A percentile compares a stretch with the other conserved stretches of the same genome.
Evolutionary conservation across 2,329 filamentous ascomycete genomes (phyloP).

Genomic region (Tolypocladium paradoxum): DNA sequence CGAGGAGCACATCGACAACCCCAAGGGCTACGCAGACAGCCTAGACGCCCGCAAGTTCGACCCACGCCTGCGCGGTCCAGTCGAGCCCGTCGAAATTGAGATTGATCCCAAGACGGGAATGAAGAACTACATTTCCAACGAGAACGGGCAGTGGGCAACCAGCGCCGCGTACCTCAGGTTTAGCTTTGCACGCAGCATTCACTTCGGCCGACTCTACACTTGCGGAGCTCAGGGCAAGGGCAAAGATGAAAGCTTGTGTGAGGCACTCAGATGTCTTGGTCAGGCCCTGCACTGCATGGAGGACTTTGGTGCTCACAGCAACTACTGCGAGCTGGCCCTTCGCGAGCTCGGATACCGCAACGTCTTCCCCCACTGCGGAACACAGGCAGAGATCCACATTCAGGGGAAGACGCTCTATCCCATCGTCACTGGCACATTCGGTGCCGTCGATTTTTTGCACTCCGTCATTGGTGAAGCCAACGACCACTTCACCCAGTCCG

Average conservation of each 20-base stretch:
- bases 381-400: slow-evolving; percentile 49
- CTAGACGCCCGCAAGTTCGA: slow-evolving; percentile 77
- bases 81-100: slow-evolving; percentile 59
- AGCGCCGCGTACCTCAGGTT: slow-evolving; percentile 75
- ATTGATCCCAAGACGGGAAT: slow-evolving; percentile 75
- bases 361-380: slow-evolving; percentile 70
- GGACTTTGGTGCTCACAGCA: slow-evolving; percentile 72
- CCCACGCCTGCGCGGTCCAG: slow-evolving; percentile 67
- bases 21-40: slow-evolving; percentile 77
- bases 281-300: slow-evolving; percentile 70
- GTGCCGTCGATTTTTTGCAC: slow-evolving; percentile 75
- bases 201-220: slow-evolving; percentile 67
- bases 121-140: slow-evolving; percentile 99
- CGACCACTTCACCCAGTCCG: slow-evolving; percentile 76
- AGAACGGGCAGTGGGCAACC: slow-evolving; percentile 77
- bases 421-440: slow-evolving; percentile 63
- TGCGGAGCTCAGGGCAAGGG: slow-evolving; percentile 49
- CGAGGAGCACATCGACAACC: slow-evolving; percentile 67
- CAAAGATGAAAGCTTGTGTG: slow-evolving; percentile 67
- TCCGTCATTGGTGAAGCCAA: slow-evolving; percentile 68
- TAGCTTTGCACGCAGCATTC: slow-evolving; percentile 63
- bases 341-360: slow-evolving; percentile 70
- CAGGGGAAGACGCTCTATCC: slow-evolving; percentile 60
- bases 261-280: slow-evolving; percentile 65
- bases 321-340: slow-evolving; percentile 70